Conservation (phyloP, 257 asterid species). For the Scutellaria minor region DNA sequence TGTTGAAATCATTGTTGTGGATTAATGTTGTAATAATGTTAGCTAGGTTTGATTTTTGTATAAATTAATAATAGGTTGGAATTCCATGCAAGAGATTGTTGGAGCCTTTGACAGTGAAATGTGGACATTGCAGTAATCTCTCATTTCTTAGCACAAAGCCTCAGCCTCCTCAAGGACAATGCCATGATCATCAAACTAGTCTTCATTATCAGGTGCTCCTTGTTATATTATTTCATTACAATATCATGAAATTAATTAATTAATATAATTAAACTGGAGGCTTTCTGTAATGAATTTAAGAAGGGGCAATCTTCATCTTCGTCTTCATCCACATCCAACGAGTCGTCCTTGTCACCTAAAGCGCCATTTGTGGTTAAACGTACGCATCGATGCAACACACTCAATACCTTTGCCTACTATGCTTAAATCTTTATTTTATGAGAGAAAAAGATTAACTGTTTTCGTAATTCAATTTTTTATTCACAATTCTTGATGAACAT, state of each 20-base stretch:
- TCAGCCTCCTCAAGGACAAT: conserved; percentile 65
- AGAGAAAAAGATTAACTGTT: neutral
- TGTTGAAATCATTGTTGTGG: no score
- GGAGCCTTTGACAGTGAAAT: conserved; percentile 95
- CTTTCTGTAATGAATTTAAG: conserved; percentile 62
- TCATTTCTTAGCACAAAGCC: conserved; percentile 80
- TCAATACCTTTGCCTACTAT: no score
- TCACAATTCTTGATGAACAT: no score
- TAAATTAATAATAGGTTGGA: conserved; percentile 57
- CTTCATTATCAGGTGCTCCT: conserved; percentile 40
- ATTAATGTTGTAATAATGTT: no score
- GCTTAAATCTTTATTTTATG: neutral
- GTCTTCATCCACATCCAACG: conserved; percentile 63
- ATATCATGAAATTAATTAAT: no score
- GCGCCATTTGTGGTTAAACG: conserved; percentile 96
- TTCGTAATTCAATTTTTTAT: no score
- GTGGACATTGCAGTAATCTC: conserved; percentile 97
- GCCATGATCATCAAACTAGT: conserved; percentile 62
- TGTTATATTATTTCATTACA: neutral
- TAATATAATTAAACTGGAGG: conserved; percentile 31
- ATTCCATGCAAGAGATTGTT: conserved; percentile 89
- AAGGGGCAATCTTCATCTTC: conserved; percentile 69
- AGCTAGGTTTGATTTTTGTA: neutral
- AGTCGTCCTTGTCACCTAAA: conserved; percentile 63
- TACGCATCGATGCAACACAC: conserved; percentile 22